Conservation (phyloP, 1,284 basidiomycete genomes). For the Acaromyces ingoldii region DNA sequence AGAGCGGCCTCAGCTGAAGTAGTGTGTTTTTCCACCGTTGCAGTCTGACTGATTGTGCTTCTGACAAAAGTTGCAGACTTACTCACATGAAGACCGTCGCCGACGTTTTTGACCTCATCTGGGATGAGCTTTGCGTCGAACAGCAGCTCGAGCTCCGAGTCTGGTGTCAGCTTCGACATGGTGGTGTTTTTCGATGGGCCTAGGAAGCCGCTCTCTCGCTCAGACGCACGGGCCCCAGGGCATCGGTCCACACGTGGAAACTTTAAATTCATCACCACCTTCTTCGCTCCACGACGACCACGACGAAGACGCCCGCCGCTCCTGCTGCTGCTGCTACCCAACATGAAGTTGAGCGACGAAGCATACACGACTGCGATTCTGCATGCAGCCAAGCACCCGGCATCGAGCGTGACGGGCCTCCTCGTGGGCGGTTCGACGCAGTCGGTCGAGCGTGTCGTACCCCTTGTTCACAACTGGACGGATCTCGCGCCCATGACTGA, state of each 20-base stretch:
- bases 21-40: background rate
- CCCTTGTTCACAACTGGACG: constrained; percentile 3
- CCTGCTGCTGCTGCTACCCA: too few species aligned
- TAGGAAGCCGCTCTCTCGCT: too few species aligned
- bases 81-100: constrained; percentile 60
- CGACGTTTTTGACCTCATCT: constrained; percentile 60
- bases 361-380: constrained; percentile 4
- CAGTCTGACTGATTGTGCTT: background rate
- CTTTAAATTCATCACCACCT: too few species aligned
- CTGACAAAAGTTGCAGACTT: constrained; percentile 16
- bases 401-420: background rate
- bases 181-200: too few species aligned
- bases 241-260: too few species aligned
- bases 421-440: background rate
- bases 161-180: too few species aligned
- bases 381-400: constrained; percentile 4
- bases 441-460: background rate
- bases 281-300: too few species aligned
- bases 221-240: too few species aligned
- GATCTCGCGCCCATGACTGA: constrained; percentile 1
- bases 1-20: constrained; percentile 75
- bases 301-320: too few species aligned
- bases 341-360: background rate
- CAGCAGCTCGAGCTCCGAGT: constrained; percentile 67
- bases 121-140: constrained; percentile 69